Percentiles rank a stretch among this genome's conserved stretches.
Conservation (phyloP, 495 filamentous ascomycete species). For the Penicillium diatomitis region DNA sequence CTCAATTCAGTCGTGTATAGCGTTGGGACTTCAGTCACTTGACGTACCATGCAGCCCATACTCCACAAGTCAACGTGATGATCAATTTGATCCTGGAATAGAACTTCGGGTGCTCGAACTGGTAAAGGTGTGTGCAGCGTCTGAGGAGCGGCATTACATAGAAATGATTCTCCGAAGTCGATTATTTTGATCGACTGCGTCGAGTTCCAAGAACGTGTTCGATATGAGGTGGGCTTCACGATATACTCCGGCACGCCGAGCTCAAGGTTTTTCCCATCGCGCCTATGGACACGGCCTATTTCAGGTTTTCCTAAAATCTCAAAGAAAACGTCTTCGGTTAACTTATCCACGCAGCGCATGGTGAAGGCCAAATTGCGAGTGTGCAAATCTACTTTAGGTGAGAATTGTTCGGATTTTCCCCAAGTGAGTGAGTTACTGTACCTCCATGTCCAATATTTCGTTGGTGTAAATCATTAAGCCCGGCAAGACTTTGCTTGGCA, state of each 20-base stretch:
- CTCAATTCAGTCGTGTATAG: slow-evolving; percentile 6
- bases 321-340: slow-evolving; percentile 21
- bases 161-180: slow-evolving; percentile 38
- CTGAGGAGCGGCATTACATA: slow-evolving; percentile 12
- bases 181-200: slow-evolving; percentile 24
- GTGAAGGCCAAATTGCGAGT: slow-evolving; percentile 40
- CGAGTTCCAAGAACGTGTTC: slow-evolving; percentile 11
- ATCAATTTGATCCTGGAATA: slow-evolving; percentile 32
- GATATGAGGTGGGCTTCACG: slow-evolving; percentile 1
- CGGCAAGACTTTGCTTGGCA: slow-evolving; percentile 32
- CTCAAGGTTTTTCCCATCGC: slow-evolving; percentile 22
- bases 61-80: slow-evolving; percentile 37
- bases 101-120: slow-evolving; percentile 34
- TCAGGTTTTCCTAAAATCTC: slow-evolving; percentile 30
- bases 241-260: slow-evolving; percentile 28
- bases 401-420: slow-evolving; percentile 23
- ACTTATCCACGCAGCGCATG: slow-evolving; percentile 11
- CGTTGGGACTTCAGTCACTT: slow-evolving; percentile 1
- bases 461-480: slow-evolving; percentile 33
- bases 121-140: slow-evolving; percentile 25
- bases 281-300: slow-evolving; percentile 19
- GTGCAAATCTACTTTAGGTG: slow-evolving; percentile 7
- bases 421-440: slow-evolving; percentile 11
- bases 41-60: slow-evolving; percentile 30
- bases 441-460: slow-evolving; percentile 36